A percentile compares a stretch with the other conserved stretches of the same genome.
Evolutionary conservation across 768 basidiomycete genomes (phyloP).

Genomic region (Suillus spraguei): DNA sequence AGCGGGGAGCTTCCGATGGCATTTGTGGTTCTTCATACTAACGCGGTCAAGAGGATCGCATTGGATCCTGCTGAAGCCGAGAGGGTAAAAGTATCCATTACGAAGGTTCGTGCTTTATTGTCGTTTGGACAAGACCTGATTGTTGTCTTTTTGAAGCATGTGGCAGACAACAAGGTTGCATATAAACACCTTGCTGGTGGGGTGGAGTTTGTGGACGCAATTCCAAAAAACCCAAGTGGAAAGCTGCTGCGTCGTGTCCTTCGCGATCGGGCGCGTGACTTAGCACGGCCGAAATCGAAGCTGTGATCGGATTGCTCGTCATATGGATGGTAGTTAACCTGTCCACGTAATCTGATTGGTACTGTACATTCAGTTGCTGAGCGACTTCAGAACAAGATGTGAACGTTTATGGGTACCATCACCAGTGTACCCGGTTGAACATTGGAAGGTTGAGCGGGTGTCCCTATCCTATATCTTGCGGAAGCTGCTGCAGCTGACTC

Average conservation of each 20-base stretch:
- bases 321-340: background rate
- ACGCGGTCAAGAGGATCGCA: slow-evolving; percentile 40
- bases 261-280: slow-evolving; percentile 49
- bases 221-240: slow-evolving; percentile 69
- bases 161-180: slow-evolving; percentile 52
- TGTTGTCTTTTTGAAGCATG: slow-evolving; percentile 40
- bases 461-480: too few species aligned
- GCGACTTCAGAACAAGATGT: too few species aligned
- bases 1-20: slow-evolving; percentile 75
- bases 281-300: slow-evolving; percentile 8
- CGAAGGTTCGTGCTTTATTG: slow-evolving; percentile 37
- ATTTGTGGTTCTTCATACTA: slow-evolving; percentile 55
- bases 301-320: background rate
- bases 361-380: background rate
- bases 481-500: too few species aligned
- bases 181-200: slow-evolving; percentile 66
- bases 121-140: slow-evolving; percentile 4
- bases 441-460: too few species aligned
- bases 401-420: too few species aligned
- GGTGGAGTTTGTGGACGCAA: slow-evolving; percentile 53
- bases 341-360: background rate
- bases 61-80: slow-evolving; percentile 31
- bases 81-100: slow-evolving; percentile 47
- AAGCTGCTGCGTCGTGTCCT: slow-evolving; percentile 55
- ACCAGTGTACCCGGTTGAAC: too few species aligned